These are phyloP conservation scores for Isabelozyma pseudorhagii DNA, from an alignment of 805 yeast species.

Conservation along the genomic window DNA sequence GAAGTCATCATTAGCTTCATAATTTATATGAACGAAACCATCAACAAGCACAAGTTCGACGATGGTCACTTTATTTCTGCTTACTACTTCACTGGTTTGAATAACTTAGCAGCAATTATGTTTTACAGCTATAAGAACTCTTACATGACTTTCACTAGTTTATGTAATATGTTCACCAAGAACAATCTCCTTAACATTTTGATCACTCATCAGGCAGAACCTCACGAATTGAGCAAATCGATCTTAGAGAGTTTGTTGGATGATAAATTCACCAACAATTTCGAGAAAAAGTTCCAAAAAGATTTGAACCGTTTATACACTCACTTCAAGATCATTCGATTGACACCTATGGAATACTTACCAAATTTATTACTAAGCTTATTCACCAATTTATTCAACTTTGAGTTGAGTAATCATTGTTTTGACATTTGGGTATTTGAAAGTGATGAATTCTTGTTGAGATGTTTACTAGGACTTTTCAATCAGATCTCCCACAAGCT, in stretches of 20 bases:
- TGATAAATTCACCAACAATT: constrained; percentile 27
- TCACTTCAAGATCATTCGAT: constrained; percentile 45
- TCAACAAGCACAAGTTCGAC: not conserved
- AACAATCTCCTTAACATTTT: not conserved
- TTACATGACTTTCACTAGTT: constrained; percentile 34
- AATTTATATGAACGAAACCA: constrained; percentile 11
- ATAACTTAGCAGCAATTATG: constrained; percentile 39
- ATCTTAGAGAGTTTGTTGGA: constrained; percentile 4
- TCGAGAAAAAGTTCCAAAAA: constrained; percentile 43
- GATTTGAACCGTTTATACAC: constrained; percentile 42
- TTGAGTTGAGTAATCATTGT: constrained; percentile 47
- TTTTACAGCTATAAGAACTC: constrained; percentile 31
- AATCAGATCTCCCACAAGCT: constrained; percentile 45
- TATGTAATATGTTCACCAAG: constrained; percentile 32
- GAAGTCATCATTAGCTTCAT: constrained; percentile 30
- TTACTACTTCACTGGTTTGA: constrained; percentile 34
- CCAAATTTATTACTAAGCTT: constrained; percentile 38
- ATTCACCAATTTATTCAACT: constrained; percentile 43
- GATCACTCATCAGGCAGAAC: not conserved
- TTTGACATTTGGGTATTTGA: constrained; percentile 62
- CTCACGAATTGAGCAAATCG: not conserved
- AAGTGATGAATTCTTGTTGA: constrained; percentile 51
- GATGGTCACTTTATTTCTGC: constrained; percentile 3
- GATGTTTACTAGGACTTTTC: constrained; percentile 53
- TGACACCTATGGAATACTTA: constrained; percentile 43